Evolutionary conservation across 208 protist species (phyloP).

Genomic region (Leishmania tarentolae): DNA sequence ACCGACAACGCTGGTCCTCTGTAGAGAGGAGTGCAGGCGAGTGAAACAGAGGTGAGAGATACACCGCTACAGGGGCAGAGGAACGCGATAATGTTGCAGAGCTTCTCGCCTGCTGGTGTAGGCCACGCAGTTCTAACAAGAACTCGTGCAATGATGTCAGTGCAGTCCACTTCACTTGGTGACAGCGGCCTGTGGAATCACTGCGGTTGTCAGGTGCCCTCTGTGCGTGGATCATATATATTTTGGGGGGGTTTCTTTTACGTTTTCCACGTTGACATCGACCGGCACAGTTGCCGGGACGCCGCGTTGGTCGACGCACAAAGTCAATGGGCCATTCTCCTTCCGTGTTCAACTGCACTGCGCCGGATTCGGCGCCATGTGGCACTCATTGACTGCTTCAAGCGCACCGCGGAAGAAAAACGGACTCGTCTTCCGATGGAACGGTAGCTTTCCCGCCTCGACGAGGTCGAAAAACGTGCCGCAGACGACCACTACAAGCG

Average conservation of each 20-base stretch:
- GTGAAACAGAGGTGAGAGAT: background rate
- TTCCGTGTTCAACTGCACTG: background rate
- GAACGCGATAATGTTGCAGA: background rate
- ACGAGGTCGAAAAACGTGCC: constrained; percentile 4
- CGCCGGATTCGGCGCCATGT: background rate
- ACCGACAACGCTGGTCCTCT: background rate
- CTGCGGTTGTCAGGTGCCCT: background rate
- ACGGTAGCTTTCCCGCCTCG: background rate
- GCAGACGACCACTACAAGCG: constrained; percentile 11
- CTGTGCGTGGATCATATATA: background rate
- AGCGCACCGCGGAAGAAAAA: background rate
- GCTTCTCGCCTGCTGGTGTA: background rate
- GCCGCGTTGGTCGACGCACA: background rate
- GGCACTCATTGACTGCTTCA: background rate
- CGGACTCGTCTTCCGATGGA: background rate
- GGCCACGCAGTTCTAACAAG: background rate
- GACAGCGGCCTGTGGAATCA: background rate
- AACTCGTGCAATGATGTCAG: background rate
- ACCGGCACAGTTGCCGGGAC: background rate
- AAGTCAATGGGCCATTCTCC: background rate
- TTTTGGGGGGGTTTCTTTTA: background rate
- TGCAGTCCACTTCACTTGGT: background rate
- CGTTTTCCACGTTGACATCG: background rate
- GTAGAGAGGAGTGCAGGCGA: background rate
- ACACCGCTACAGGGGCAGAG: background rate